Base-by-base conservation (phyloP, 371 early-diverging fungal genomes). In the Nematocida sp. region DNA sequence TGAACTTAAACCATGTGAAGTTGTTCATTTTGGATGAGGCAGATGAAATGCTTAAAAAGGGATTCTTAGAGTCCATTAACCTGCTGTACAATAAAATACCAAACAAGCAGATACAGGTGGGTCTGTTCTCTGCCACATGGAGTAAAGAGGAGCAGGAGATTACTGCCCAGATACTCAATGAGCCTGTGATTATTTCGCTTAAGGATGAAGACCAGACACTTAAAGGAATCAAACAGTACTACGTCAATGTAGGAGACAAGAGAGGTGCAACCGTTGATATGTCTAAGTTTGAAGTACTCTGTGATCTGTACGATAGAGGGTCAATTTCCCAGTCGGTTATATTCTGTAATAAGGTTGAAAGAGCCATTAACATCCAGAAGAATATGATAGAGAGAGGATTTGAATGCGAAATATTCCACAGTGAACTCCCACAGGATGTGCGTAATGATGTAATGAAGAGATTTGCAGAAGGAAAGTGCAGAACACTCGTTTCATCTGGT, bases 171-270 rank as follows among this genome's bases (percentile, higher is more conserved):
- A 96, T 99, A 85, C 96, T 98, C 92, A 84, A 83, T 33, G 93
- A 96, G 83, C 98, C 98, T 40, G 91, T 97, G 82, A 91, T 95
- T 71, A 95, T 98, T 81, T 91, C 97, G 74, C 95, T 99, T 74
- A 99, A 97, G 91, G 94, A 95, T 89, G 97, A 97, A 89, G 97
- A 97, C 88, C 90, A 97, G 88, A 98, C 99, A n/a, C 89, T 99
- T 54, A 97, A 97, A 89, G 99, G 97, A 82, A 97, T 99, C 87
- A 94, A 94, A 86, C 98, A 99, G 87, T 98, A 95, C 90, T 98
- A 92, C 89, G 92, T 97, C 15, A 92, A 93, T 55, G 93, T 98
- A 9, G 98, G 95, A 6, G 70, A 66, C 23, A 67, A 60, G 52
- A 56, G 75, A 20, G 86, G 90, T 91, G 86, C 94, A 93, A 88